phyloP scores from a whole-genome alignment of 768 basidiomycete genomes.

The Leccinum olivaceopallidum region DNA sequence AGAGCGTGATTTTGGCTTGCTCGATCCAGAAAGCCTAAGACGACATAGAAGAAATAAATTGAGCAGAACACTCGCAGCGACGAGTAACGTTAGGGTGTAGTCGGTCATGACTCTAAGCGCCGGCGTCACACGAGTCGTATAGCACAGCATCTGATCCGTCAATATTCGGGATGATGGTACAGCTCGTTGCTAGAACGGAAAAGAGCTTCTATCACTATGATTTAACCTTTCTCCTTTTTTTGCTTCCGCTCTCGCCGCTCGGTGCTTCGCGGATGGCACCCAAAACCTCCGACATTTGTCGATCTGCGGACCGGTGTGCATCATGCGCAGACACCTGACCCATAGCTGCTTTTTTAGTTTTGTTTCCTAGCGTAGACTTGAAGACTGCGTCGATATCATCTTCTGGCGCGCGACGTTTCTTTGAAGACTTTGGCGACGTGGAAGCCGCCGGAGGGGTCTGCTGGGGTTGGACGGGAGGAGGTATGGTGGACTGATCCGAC shows the following conservation, averaged over 20 bases:
- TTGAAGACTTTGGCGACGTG: slow-evolving; percentile 39
- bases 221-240: slow-evolving; percentile 33
- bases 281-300: slow-evolving; percentile 49
- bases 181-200: not conserved
- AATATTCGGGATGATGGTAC: not conserved
- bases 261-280: slow-evolving; percentile 63
- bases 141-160: not conserved
- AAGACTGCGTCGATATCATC: slow-evolving; percentile 83
- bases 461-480: slow-evolving; percentile 1
- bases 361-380: slow-evolving; percentile 54
- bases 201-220: not conserved
- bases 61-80: slow-evolving; percentile 17
- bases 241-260: slow-evolving; percentile 40
- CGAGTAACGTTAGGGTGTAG: slow-evolving; percentile 7
- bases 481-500: slow-evolving; percentile 20
- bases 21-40: not conserved
- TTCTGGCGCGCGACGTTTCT: slow-evolving; percentile 44
- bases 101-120: not conserved
- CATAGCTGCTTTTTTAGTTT: slow-evolving; percentile 58
- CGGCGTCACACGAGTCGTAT: not conserved
- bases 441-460: not conserved
- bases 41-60: slow-evolving; percentile 20
- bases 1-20: not conserved
- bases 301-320: slow-evolving; percentile 29
- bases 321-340: slow-evolving; percentile 14